Evolutionary conservation across 345 rosid species (phyloP), one percentile per base, ranked within the genome.

Genomic region (Lagerstroemia speciosa): DNA sequence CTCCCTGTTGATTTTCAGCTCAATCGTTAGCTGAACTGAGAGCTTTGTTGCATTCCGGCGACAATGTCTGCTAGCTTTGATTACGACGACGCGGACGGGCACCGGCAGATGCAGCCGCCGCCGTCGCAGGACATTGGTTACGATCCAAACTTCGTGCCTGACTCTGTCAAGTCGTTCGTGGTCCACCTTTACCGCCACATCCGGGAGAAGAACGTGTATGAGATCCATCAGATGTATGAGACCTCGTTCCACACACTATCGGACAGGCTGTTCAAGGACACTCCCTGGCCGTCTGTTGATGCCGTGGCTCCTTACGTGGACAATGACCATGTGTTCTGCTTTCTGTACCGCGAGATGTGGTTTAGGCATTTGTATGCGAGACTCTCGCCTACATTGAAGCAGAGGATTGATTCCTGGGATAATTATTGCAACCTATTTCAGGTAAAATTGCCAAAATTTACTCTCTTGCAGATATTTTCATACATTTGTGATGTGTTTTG

Each of bases 331-430:
- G 99, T 94, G 0, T 94, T 94, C 72, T 92, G 99, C 72, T 86
- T 94, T 60, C 86, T 94, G 0, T 94, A 94, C 73, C 96, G 96
- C 14, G 99, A 94, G 93, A 89, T 94, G 99, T 94, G 99, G 99
- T 94, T 87, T 74, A 83, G 99, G 31, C 99, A 94, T 60, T 79
- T 94, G 65, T 94, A 86, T 37, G 99, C 98, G n/a, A 84, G 98
- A 70, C 83, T 90, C 9, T 81, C 96, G 1, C 99, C 99, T 37
- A 92, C 95, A 7, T 78, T 85, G 43, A 86, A 86, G 81, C 99
- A 94, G 88, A 82, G 99, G 84, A 90, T 94, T 55, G 99, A 94
- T 71, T 88, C 97, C 29, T 94, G 93, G 97, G 99, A 94, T 64
- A 94, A 94, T 52, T 94, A 92, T 60, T 94, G 99, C 70, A 86